Base-by-base conservation (phyloP, 225 moss, liverwort and hornwort species). In the Pleurozium schreberi region DNA sequence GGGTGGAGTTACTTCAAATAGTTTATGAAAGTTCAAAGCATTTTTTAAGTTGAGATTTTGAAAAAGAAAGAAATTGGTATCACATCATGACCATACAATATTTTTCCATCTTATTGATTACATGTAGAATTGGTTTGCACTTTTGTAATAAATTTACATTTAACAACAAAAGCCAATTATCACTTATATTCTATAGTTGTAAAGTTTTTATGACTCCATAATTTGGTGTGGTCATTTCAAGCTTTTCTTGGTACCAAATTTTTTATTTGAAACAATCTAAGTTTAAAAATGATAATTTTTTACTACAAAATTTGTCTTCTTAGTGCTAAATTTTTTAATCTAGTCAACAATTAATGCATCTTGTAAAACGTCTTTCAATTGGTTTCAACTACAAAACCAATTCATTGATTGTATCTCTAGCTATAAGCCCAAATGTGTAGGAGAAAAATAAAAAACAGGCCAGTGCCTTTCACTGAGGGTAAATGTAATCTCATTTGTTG, bases 381-480 rank as follows among this genome's bases (percentile, higher is more conserved):
- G 49, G 2, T 43, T 9, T 43, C 71, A 71, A 43, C 10, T 43
- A 75, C 7, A 19, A 75, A 75, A 49, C 8, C 33, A 75, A 50
- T 20, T 75, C 8, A 75, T 33, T 33, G 11, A 50, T 34, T 0
- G 0, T 50, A 49, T 75, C 1, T 50, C 50, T 75, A 75, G 4
- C 2, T 33, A 12, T 50, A 8, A 21, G 8, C 1, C 3, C 7
- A 33, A 49, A 20, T 10, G 50, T 50, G 4, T 31, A 49, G 33
- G 0, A 33, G 49, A 19, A 12, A 33, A 22, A 7, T 1, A 1
- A 1, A 12, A 61, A 66, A 36, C 5, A 1, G 3, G 26, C 5
- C 17, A 30, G 45, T 25, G 45, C 45, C 16, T 45, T 10, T 17
- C 0, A 17, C 3, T 1, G 18, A 45, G 17, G 5, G 0, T 9